Evolutionary conservation across 371 early-diverging fungal genomes (phyloP).

Genomic region (Thermomucor indicae-seudaticae): DNA sequence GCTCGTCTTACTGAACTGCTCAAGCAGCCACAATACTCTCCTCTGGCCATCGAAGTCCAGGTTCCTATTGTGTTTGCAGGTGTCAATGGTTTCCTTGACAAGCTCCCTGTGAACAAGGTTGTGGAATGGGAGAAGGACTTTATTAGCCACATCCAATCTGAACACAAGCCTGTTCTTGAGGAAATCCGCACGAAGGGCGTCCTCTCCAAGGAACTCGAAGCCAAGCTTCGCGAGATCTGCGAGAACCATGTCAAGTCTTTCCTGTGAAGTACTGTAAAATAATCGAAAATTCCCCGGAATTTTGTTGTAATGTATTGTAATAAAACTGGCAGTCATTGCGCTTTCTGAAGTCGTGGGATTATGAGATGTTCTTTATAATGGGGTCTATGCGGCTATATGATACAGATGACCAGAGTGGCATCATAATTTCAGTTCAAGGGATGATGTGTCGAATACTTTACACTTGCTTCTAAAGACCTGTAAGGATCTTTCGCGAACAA

Average conservation of each 20-base stretch:
- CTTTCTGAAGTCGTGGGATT: too few relatives aligned
- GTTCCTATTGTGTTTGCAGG: conserved; percentile 91
- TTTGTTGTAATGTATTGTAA: too few relatives aligned
- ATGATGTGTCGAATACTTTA: conserved; percentile 62
- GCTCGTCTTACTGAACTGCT: conserved; percentile 95
- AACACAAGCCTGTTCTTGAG: conserved; percentile 83
- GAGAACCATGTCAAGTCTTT: conserved; percentile 87
- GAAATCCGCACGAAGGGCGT: conserved; percentile 85
- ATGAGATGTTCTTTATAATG: too few relatives aligned
- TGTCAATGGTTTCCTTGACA: conserved; percentile 97
- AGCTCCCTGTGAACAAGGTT: conserved; percentile 87
- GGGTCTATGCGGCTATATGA: too few relatives aligned
- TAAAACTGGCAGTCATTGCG: too few relatives aligned
- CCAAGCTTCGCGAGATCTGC: conserved; percentile 82
- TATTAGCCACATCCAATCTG: conserved; percentile 81
- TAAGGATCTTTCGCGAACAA: conserved; percentile 66
- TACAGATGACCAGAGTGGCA: too few relatives aligned
- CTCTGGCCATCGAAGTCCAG: conserved; percentile 89
- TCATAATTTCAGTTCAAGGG: conserved; percentile 24
- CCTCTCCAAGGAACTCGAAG: conserved; percentile 68
- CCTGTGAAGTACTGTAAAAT: conserved; percentile 39
- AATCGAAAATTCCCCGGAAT: background rate
- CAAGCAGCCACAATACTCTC: conserved; percentile 92
- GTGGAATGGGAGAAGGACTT: conserved; percentile 90
- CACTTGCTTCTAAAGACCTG: conserved; percentile 69